Conservation (phyloP, 805 yeast species). For the Barnettozyma wickerhamii region DNA sequence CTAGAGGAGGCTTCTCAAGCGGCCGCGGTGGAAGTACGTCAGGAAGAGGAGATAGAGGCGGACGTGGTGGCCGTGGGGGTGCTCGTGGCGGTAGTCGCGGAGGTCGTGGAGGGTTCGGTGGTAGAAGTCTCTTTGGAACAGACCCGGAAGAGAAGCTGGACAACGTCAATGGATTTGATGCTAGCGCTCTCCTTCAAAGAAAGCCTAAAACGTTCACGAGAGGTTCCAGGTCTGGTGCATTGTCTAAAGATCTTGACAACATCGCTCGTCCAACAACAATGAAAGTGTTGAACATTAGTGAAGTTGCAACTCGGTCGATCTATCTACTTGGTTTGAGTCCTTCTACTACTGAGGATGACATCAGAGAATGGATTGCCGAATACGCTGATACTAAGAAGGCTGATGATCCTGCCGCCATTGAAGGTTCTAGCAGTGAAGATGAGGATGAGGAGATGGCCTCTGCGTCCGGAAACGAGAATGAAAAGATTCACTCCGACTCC, state of each 20-base stretch:
- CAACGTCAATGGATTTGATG: conserved; percentile 4
- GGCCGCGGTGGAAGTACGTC: neutral
- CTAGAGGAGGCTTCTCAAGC: neutral
- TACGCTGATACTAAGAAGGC: neutral
- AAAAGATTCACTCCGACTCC: neutral
- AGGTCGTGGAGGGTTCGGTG: conserved; percentile 1
- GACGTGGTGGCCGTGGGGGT: conserved; percentile 2
- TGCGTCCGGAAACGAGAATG: neutral
- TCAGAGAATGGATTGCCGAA: conserved; percentile 13
- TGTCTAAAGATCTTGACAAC: neutral
- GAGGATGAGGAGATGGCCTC: neutral
- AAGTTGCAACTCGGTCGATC: conserved; percentile 12
- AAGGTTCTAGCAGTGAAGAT: too few relatives aligned
- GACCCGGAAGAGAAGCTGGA: conserved; percentile 1
- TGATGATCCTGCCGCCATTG: neutral
- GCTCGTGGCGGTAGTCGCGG: neutral
- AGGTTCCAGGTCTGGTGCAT: neutral
- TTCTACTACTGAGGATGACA: conserved; percentile 13
- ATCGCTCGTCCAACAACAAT: conserved; percentile 1
- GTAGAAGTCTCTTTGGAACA: neutral
- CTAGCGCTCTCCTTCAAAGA: neutral
- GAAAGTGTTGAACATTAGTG: conserved; percentile 13
- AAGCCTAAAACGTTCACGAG: neutral
- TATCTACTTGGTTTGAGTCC: conserved; percentile 13
- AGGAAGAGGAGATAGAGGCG: neutral